Base-by-base conservation (phyloP, 2,329 filamentous ascomycete genomes). In the Pezicula neosporulosa region DNA sequence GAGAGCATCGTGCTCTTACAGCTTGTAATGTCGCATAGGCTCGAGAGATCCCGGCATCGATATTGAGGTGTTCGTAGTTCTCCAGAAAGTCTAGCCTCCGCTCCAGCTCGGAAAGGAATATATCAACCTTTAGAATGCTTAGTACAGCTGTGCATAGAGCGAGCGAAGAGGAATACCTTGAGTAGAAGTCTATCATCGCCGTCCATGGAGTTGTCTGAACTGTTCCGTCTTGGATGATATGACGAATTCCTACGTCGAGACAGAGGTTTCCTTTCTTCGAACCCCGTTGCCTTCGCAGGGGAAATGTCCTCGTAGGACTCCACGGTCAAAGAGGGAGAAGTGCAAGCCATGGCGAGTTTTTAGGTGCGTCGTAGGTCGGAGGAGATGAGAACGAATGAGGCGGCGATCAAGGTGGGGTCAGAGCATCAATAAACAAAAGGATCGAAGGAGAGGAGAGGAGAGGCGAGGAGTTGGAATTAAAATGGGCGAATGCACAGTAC, bases 21-120 rank as follows among this genome's bases (percentile, higher is more conserved):
- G 90, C 85, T 64, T 93, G 87, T 2, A 99, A 76, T 0, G 92
- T 96, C 15, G 85, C 78, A 70, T 96, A 96, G 18, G 93, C 90
- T 59, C 89, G 83, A 41, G 89, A 86, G 50, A 97, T 85, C 63
- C 90, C 89, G 42, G 87, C 80, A 68, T 99, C 94, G 60, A 95
- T 80, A 55, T 87, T 87, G 53, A 91, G 72, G 64, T 95, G 90
- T 57, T 89, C 86, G 65, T 96, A 96, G 57, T 82, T 85, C 70
- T 99, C 94, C 44, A 97, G 80, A 68, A 90, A 88, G 64, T 95
- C 91, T 44, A 99, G 77, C 49, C 93, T 84, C 59, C 87, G 81
- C 70, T 95, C 92, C 41, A 99, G 78, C 67, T 97, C 91, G 37
- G 86, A 80, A 50, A 99, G 77, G 68, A 95, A 94, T 47, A 87